A percentile compares a stretch with the other conserved stretches of the same genome.
Evolutionary conservation across 129 eudicot genomes (phyloP).

Genomic region (Centaurea solstitialis): DNA sequence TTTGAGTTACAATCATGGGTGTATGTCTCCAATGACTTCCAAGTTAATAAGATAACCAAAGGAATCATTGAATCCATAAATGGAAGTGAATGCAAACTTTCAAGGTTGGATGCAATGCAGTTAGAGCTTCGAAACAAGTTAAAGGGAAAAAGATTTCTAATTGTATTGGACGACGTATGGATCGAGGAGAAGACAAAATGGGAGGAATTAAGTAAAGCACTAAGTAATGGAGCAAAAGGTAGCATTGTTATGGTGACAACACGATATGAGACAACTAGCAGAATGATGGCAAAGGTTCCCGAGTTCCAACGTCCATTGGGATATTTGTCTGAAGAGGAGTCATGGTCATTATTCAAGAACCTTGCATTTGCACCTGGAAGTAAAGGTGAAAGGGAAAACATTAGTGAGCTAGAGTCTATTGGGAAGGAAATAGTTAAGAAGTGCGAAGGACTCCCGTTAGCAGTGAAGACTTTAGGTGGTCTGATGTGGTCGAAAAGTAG

Average conservation of each 20-base stretch:
- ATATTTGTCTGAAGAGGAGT: slow-evolving; percentile 20
- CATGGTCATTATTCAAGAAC: slow-evolving; percentile 6
- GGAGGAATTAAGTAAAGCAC: slow-evolving; percentile 12
- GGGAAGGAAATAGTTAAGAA: slow-evolving; percentile 36
- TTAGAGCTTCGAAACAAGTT: slow-evolving; percentile 1
- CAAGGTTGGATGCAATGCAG: neutral
- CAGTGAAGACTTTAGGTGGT: slow-evolving; percentile 34
- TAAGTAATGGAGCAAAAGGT: slow-evolving; percentile 15
- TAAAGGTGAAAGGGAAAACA: neutral
- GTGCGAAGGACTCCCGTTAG: slow-evolving; percentile 40
- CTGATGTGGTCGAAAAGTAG: slow-evolving; percentile 13
- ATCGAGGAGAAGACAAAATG: slow-evolving; percentile 27
- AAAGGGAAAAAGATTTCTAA: slow-evolving; percentile 12
- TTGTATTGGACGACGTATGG: slow-evolving; percentile 37
- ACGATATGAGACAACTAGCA: neutral
- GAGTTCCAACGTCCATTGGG: slow-evolving; percentile 5
- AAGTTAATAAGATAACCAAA: no score
- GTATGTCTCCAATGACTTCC: no score
- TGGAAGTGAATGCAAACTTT: neutral
- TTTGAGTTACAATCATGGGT: no score
- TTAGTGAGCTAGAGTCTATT: slow-evolving; percentile 23
- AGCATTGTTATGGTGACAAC: slow-evolving; percentile 24
- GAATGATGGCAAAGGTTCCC: slow-evolving; percentile 4
- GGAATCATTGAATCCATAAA: neutral
- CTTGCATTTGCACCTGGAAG: slow-evolving; percentile 27